Evolutionary conservation across 1,284 basidiomycete species (phyloP), one percentile per base, ranked within the genome.

Genomic region (Microstroma glucosiphilum): DNA sequence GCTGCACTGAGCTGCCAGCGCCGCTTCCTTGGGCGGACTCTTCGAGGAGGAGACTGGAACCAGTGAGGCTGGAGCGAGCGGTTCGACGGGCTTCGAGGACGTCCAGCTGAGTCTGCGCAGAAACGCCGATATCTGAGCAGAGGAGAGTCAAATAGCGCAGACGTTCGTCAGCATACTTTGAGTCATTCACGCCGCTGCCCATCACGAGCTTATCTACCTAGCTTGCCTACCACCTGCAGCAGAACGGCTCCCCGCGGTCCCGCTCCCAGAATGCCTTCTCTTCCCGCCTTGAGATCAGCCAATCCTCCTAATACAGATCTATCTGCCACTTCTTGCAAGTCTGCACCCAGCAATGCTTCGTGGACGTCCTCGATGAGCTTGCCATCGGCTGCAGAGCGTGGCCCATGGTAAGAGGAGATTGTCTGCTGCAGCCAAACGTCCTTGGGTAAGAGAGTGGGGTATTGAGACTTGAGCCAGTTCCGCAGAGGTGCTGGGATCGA

Each of bases 41-140:
- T 48, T 48, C n/a, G n/a, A n/a, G 46, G 46, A 48, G 46, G 23
- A 48, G 46, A 12, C 6, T 4, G n/a, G 46, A n/a, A 6, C 51
- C 51, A 7, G 21, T 25, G 21, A 25, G 13, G 21, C 8, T 54
- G 13, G 21, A 13, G 21, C 51, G 51, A 6, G 51, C 51, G 13
- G n/a, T 25, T 4, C 21, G 15, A 2, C 51, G n/a, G 13, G 51
- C 51, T 25, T 54, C 51, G 51, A 54, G 51, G 51, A 54, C 51
- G n/a, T 54, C 51, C 8, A 54, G 51, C 25, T 54, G 51, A 6
- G 51, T 25, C 7, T 54, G 51, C 7, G 51, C 51, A 15, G 51
- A 54, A 3, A 54, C 17, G 21, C 51, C 51, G 51, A 54, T 54
- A 13, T 54, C 51, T 17, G 46, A n/a, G 11, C 4, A 23, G 7